phyloP scores from a whole-genome alignment of 2,329 filamentous ascomycete species.

The Periconia macrospinosa region DNA sequence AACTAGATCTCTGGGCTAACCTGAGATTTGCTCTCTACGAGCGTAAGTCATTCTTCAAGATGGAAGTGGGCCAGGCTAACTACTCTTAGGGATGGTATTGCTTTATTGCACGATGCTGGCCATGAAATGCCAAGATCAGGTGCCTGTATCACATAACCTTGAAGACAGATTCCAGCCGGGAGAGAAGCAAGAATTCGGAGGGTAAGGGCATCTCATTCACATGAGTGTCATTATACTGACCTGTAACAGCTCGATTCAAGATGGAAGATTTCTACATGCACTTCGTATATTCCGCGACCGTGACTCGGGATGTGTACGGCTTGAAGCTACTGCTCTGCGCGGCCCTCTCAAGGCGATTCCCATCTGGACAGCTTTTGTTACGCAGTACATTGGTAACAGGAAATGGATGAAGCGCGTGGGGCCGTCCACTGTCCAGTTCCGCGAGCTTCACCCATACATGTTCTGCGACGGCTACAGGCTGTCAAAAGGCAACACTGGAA shows the following conservation, averaged over 20 bases:
- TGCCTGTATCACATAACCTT: conserved; percentile 42
- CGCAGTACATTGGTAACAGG: conserved; percentile 47
- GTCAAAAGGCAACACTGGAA: conserved; percentile 31
- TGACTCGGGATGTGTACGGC: conserved; percentile 54
- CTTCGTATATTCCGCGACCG: conserved; percentile 58
- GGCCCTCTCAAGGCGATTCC: conserved; percentile 58
- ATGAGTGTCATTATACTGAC: conserved; percentile 13
- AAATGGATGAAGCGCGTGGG: conserved; percentile 53
- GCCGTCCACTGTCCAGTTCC: conserved; percentile 50
- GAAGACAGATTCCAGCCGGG: conserved; percentile 54
- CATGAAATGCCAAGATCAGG: conserved; percentile 59
- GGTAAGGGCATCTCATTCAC: conserved; percentile 37
- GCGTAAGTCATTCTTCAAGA: conserved; percentile 38
- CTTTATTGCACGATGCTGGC: conserved; percentile 61
- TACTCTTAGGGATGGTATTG: conserved; percentile 54
- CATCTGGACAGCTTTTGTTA: conserved; percentile 58
- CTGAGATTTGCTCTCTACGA: conserved; percentile 60
- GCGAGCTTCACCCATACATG: conserved; percentile 55
- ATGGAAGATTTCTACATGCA: conserved; percentile 56
- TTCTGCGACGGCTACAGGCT: conserved; percentile 55
- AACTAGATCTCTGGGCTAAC: conserved; percentile 55
- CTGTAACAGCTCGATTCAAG: conserved; percentile 51
- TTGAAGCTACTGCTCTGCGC: conserved; percentile 59
- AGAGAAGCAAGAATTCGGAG: conserved; percentile 52
- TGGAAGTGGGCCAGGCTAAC: conserved; percentile 5